Evolutionary conservation across 495 filamentous ascomycete species (phyloP).

Genomic region (Hypoxylon subgilvum): DNA sequence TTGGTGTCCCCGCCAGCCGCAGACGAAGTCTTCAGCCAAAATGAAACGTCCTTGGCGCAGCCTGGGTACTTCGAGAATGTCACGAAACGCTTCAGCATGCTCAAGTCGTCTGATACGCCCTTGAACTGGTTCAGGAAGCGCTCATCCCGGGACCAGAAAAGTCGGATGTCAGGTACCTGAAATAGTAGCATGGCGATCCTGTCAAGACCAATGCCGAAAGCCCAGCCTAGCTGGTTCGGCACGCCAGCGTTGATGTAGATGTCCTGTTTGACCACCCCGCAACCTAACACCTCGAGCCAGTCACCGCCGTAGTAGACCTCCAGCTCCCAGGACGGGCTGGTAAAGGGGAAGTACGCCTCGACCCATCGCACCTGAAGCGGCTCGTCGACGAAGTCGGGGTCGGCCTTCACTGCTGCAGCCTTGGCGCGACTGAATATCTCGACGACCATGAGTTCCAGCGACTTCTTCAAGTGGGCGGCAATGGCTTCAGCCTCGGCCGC

Average conservation of each 20-base stretch:
- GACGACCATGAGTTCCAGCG: constrained; percentile 84
- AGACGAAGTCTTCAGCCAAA: constrained; percentile 74
- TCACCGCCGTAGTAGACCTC: constrained; percentile 94
- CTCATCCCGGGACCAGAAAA: constrained; percentile 89
- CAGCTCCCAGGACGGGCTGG: constrained; percentile 90
- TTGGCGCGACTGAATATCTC: constrained; percentile 84
- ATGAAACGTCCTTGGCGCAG: constrained; percentile 89
- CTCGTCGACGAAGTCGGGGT: constrained; percentile 58
- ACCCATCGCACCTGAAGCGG: constrained; percentile 90
- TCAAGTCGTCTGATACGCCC: constrained; percentile 56
- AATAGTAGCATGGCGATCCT: constrained; percentile 96
- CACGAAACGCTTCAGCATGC: constrained; percentile 67
- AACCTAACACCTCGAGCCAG: constrained; percentile 94
- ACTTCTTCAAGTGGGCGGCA: constrained; percentile 85
- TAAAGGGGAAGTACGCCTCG: constrained; percentile 97
- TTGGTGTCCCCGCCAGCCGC: constrained; percentile 60
- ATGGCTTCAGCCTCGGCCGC: constrained; percentile 81
- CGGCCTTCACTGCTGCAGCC: constrained; percentile 63
- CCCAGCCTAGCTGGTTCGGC: constrained; percentile 84
- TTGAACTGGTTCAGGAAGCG: constrained; percentile 84
- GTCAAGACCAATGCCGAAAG: constrained; percentile 92
- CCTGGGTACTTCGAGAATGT: constrained; percentile 89
- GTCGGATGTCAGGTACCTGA: constrained; percentile 92
- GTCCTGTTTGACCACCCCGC: constrained; percentile 85
- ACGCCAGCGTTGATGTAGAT: constrained; percentile 78